Evolutionary conservation across 768 basidiomycete genomes (phyloP), one percentile per base, ranked within the genome.

Genomic region (Leccinum variicolor): DNA sequence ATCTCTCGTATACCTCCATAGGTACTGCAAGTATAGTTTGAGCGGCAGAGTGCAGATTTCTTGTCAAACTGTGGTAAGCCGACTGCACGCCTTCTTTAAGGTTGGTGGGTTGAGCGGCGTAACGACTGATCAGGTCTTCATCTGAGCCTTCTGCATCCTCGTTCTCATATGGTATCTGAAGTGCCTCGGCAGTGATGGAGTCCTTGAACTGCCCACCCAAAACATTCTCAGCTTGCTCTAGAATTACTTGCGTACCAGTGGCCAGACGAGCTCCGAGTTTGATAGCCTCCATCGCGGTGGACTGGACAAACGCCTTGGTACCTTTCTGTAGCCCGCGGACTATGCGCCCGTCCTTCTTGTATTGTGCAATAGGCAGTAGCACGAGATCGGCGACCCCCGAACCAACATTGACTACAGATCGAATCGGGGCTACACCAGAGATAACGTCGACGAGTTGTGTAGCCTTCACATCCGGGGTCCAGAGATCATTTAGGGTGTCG

Each of bases 391-490:
- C 97, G 17, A 98, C 88, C 14, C 97, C 97, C 17, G 94, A 93
- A 13, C 97, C 97, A 53, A 98, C 94, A 62, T 98, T 98, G 64
- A 99, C 96, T 60, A 98, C 82, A 0, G 95, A 98, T 17, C 95
- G 89, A 60, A 99, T 95, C 1, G 97, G 97, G 11, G 94, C 84
- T 3, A 98, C 94, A 6, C 97, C 97, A 23, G 95, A 95, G 53
- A 99, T 91, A 51, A 99, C 92, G 62, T 98, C 96, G 15, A 92
- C 92, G 11, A 99, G 83, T 69, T 99, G 97, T 9, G 97, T 98
- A 13, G 97, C 94, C 72, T 98, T 98, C 53, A 99, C 97, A 71
- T 99, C 97, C 4, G 97, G 97, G 1, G 97, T 98, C 97, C 97
- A 99, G 25, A 98, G 77, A 66, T 98, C 96, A 64, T 98, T 97